phyloP scores from a whole-genome alignment of 345 rosid genomes.

The Eucalyptus victrix region DNA sequence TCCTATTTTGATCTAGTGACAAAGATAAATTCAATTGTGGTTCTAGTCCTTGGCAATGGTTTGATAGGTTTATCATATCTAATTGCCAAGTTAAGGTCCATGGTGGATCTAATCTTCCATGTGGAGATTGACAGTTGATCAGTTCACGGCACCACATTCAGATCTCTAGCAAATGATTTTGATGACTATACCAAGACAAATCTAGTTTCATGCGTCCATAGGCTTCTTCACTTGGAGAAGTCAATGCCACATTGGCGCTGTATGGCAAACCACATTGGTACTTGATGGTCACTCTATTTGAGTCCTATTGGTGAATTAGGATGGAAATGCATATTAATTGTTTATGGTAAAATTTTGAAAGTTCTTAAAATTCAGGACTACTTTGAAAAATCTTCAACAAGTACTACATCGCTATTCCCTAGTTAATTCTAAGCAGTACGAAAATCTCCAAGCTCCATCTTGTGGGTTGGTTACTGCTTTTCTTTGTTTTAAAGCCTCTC shows the following conservation, averaged over 20 bases:
- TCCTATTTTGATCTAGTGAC: not conserved
- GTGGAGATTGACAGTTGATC: not conserved
- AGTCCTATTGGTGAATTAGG: not conserved
- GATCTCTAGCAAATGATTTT: not conserved
- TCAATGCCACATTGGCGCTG: not conserved
- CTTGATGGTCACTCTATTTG: not conserved
- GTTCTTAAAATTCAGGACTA: not conserved
- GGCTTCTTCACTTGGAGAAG: not conserved
- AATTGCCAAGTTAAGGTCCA: not conserved
- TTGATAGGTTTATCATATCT: not conserved
- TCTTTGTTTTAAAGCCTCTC: not conserved
- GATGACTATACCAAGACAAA: not conserved
- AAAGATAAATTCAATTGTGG: not conserved
- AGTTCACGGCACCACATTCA: not conserved
- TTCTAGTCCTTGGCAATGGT: not conserved
- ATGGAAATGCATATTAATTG: not conserved
- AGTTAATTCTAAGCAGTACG: not conserved
- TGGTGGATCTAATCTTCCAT: not conserved
- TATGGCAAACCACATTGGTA: not conserved
- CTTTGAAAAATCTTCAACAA: not conserved
- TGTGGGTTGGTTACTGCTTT: not conserved
- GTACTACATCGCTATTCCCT: not conserved
- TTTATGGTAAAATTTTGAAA: not conserved
- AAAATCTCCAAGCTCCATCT: not conserved
- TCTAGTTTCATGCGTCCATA: not conserved